Evolutionary conservation across 2,329 filamentous ascomycete genomes (phyloP), one percentile per base, ranked within the genome.

Genomic region (Cryphonectria naterciae): DNA sequence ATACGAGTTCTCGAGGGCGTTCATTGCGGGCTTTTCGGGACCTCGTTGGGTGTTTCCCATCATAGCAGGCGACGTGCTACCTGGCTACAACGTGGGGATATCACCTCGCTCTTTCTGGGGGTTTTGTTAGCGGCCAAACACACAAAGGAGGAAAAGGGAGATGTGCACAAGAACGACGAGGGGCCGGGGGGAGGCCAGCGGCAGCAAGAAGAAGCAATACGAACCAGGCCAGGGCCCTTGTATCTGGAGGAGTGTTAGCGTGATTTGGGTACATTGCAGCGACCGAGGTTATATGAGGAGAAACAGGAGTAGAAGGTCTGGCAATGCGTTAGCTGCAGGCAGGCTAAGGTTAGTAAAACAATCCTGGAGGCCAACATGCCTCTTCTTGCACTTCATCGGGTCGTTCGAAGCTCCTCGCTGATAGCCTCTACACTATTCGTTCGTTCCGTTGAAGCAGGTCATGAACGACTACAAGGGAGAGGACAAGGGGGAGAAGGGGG

Each of bases 1-100:
- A 75, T 83, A 83, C 2, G 81, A 82, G 5, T 75, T 76, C 68
- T 79, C 79, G 69, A 83, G 63, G 63, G 63, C 82, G 81, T n/a
- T 76, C 71, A 73, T 83, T 83, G 72, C 83, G 68, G 46, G 71
- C 83, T 74, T 6, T 69, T 62, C 10, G 60, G 70, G 43, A 62
- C 62, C 7, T 37, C 11, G 28, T 25, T 19, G 11, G 39, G 22
- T 19, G 11, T 41, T 25, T 49, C 61, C 46, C 66, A 65, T 17
- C 32, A 35, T 39, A 37, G 56, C 32, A 32, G 56, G 17, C 56
- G 32, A 60, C 56, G n/a, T 25, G 52, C n/a, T 17, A 28, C 13
- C 25, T 32, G 49, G 25, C n/a, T 6, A 32, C n/a, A 15, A 17
- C 15, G 17, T 0, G 13, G 6, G 19, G 15, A 32, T 37, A 19